A percentile compares a stretch with the other conserved stretches of the same genome.
Conservation (phyloP, 1,284 basidiomycete species). For the Apiotrichum porosum region DNA sequence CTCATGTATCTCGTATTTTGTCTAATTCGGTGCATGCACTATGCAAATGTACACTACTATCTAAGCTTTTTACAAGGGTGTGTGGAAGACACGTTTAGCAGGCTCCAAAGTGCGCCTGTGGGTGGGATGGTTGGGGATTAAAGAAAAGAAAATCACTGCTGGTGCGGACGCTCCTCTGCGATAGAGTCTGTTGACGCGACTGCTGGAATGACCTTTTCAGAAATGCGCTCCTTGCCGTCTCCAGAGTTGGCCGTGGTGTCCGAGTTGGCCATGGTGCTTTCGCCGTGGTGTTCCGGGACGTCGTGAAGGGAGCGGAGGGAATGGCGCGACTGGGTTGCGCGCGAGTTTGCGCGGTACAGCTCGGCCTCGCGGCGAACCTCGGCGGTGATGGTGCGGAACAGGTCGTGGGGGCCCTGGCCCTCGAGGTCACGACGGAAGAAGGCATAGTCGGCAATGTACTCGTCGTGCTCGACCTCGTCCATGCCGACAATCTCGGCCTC, state of each 20-base stretch:
- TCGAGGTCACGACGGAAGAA: constrained; percentile 48
- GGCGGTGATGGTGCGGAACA: constrained; percentile 12
- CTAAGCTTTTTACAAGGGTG: no score
- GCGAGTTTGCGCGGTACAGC: constrained; percentile 4
- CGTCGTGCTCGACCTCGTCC: constrained; percentile 56
- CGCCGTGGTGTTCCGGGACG: no score
- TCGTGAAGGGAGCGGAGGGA: no score
- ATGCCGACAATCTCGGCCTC: constrained; percentile 80
- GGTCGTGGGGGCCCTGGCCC: constrained; percentile 19
- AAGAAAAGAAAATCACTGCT: neutral
- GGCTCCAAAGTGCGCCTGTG: no score
- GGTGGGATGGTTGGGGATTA: neutral
- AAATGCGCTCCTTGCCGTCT: neutral
- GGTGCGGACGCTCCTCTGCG: neutral
- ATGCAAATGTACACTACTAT: no score
- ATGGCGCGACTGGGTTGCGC: neutral
- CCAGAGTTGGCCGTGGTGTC: no score
- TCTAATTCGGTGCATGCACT: no score
- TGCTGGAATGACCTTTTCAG: neutral
- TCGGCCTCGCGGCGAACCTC: constrained; percentile 7
- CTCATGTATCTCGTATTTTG: no score
- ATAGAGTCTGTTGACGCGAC: neutral
- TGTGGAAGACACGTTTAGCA: no score
- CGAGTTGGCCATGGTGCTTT: no score
- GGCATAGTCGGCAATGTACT: constrained; percentile 50